These are phyloP conservation scores for Vitis hybrid DNA, from an alignment of 177 flowering plant species.

Conservation along the genomic window DNA sequence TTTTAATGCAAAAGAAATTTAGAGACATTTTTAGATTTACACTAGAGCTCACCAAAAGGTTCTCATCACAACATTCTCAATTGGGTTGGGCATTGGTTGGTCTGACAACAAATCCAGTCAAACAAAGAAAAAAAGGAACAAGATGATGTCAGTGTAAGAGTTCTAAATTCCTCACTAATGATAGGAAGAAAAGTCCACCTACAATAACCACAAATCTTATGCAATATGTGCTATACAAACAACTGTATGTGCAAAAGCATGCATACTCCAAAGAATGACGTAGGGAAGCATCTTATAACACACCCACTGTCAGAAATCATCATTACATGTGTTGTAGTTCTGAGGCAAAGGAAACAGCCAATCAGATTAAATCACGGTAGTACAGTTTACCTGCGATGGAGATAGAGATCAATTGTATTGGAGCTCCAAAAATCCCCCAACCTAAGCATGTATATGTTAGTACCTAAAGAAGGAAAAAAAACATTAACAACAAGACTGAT, in stretches of 20 bases:
- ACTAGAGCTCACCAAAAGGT: neutral
- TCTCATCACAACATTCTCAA: neutral
- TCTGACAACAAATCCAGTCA: neutral
- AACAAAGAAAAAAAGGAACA: neutral
- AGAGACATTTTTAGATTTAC: neutral
- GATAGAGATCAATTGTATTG: constrained; percentile 85
- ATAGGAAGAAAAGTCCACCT: no score
- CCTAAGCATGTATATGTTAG: constrained; percentile 80
- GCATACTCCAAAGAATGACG: no score
- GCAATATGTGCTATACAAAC: no score
- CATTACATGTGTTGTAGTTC: no score
- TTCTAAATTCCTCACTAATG: neutral
- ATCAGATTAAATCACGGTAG: no score
- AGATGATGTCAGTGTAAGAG: neutral
- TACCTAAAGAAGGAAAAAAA: constrained; percentile 42
- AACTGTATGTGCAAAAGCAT: no score
- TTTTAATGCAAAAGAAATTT: no score
- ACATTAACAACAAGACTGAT: neutral
- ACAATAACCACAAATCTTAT: no score
- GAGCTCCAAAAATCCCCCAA: constrained; percentile 95
- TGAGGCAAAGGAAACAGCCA: no score
- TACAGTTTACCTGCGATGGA: constrained; percentile 64
- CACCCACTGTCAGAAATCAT: no score
- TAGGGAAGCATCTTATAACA: no score
- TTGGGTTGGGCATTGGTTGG: neutral